Conservation (phyloP, 805 yeast genomes). For the Kodamaea kakaduensis region DNA sequence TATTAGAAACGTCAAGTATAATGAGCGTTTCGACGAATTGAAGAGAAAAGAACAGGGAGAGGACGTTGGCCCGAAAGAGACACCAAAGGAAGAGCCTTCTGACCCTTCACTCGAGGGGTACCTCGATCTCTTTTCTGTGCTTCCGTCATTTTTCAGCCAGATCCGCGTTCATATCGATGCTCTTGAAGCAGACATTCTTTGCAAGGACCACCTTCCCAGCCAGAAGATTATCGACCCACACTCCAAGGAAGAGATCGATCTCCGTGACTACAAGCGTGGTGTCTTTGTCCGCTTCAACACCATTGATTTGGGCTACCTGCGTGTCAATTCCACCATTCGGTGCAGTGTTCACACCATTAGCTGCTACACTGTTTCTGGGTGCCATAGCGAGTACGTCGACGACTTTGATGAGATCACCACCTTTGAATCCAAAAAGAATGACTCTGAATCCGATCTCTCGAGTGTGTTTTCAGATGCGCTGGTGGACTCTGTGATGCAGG, state of each 20-base stretch:
- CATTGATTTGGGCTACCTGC: constrained; percentile 20
- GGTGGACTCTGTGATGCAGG: constrained; percentile 13
- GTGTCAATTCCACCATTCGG: constrained; percentile 19
- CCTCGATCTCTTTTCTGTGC: constrained; percentile 25
- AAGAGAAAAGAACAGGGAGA: background rate
- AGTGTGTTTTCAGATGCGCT: constrained; percentile 24
- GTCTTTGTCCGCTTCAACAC: constrained; percentile 26
- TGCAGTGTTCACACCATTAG: constrained; percentile 22
- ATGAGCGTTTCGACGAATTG: constrained; percentile 9
- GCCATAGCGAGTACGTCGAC: constrained; percentile 29
- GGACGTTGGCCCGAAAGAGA: background rate
- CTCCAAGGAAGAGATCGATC: constrained; percentile 25
- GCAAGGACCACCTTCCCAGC: constrained; percentile 40
- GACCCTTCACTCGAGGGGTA: background rate
- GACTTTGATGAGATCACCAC: constrained; percentile 31
- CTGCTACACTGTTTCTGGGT: constrained; percentile 37
- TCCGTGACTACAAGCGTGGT: constrained; percentile 37
- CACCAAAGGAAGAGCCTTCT: background rate
- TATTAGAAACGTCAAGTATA: constrained; percentile 24
- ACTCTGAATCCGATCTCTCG: constrained; percentile 28
- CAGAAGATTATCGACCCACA: constrained; percentile 22
- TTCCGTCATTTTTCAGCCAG: constrained; percentile 27
- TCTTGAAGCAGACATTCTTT: constrained; percentile 32
- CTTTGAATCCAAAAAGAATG: constrained; percentile 16
- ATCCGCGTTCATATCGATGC: constrained; percentile 24